Base-by-base conservation (phyloP, 2,329 filamentous ascomycete species). In the Fusarium xyrophilum region DNA sequence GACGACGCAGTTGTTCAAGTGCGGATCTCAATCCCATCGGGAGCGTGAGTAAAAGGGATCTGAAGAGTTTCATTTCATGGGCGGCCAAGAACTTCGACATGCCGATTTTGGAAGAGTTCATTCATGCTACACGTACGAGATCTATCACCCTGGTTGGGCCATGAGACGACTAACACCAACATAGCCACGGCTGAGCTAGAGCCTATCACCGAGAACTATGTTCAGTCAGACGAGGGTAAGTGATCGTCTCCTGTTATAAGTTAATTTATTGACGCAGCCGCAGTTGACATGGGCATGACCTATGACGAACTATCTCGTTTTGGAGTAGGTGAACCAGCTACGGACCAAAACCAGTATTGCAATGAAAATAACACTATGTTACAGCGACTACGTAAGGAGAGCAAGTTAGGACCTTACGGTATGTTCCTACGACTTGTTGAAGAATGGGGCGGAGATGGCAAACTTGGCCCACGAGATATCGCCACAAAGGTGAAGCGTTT, bases 11-110 rank as follows among this genome's bases (percentile, higher is more conserved):
- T 23, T 74, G 72, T 21, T 39, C 38, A 10, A 7, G 8, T 4
- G 38, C 40, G 8, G 40, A 43, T n/a, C 23, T 43, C 5, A 43
- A 43, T 3, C 40, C 40, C 1, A 43, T 43, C 4, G 40, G 32
- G 5, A 32, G 30, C 13, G n/a, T 40, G 9, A 43, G 40, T 5
- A 43, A 92, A 75, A 86, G 83, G 3, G 90, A 92, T 27, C 81
- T 91, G 3, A 90, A 89, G 73, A 77, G 82, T 15, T 91, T 92
- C 76, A 89, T 91, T 63, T 77, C 77, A 38, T 91, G 85, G 81
- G 82, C 86, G 3, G 74, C 80, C 30, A 78, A 78, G 36, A 78
- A 81, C 30, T 91, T 90, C 76, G 76, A 83, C 6, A 80, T 92
- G 6, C 88, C 88, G 1, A 86, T 91, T 50, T 81, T 91, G 23